Conservation (phyloP, 2,329 filamentous ascomycete genomes). For the Daldinia sp. region DNA sequence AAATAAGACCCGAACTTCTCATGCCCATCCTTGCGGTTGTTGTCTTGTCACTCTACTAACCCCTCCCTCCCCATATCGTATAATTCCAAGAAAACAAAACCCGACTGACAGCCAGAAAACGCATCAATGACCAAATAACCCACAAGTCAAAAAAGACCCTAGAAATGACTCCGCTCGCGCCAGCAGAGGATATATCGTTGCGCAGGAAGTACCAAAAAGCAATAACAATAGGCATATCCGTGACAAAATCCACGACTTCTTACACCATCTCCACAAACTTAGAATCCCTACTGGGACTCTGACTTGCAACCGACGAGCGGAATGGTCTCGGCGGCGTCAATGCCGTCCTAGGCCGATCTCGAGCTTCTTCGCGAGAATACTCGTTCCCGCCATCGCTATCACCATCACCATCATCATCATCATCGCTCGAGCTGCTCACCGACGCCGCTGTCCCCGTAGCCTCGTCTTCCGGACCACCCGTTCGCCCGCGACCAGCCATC, state of each 20-base stretch:
- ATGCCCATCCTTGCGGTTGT: conserved; percentile 10
- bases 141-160: neutral
- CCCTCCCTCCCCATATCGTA: neutral
- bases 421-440: conserved; percentile 51
- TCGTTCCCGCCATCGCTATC: conserved; percentile 51
- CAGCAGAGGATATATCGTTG: neutral
- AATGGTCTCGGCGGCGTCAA: conserved; percentile 55
- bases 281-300: conserved; percentile 68
- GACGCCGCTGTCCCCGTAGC: conserved; percentile 36
- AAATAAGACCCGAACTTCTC: neutral
- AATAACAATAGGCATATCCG: neutral
- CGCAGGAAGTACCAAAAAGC: neutral
- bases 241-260: conserved; percentile 38
- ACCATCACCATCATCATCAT: conserved; percentile 37
- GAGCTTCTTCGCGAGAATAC: conserved; percentile 50
- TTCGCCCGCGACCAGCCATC: conserved; percentile 56
- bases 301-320: conserved; percentile 54
- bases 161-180: neutral
- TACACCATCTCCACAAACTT: conserved; percentile 69
- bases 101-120: neutral
- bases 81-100: neutral
- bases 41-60: neutral
- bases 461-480: conserved; percentile 35
- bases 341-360: conserved; percentile 60
- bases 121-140: neutral